Evolutionary conservation across 2,329 filamentous ascomycete genomes (phyloP), one percentile per base, ranked within the genome.

Genomic region (Xylariaceae sp.): DNA sequence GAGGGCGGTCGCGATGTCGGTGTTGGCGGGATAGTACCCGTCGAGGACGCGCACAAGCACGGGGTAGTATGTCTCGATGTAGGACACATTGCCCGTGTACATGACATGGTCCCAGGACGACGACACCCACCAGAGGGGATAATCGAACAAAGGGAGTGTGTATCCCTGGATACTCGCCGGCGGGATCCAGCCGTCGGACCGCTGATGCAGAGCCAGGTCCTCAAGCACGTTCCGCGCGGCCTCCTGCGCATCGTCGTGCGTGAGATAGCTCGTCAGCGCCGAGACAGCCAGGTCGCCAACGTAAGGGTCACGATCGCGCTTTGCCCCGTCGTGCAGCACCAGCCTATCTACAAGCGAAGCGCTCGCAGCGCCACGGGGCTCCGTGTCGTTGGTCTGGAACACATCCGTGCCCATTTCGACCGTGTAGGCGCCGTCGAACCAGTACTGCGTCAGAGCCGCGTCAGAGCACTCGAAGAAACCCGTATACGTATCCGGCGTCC

Each of bases 401-500:
- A 60, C 52, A 43, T 72, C 71, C 2, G 64, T 74, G 36, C 65
- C 64, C 44, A 74, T 61, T 45, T 76, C 73, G 34, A 69, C 72
- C 1, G 73, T 76, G 48, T 78, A 76, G 0, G 72, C 69, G 4
- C 65, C 70, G 47, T 76, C 72, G 47, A 67, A 76, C 72, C 72
- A 78, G 65, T 67, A 75, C 47, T 72, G 69, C 15, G 70, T 74
- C 7, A 76, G 51, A 13, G 68, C 48, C 4, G 60, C 48, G 44
- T 76, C 72, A 1, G 73, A 76, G 39, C 72, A 75, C 49, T 76
- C 69, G 39, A 77, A 76, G 62, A 65, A 72, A 3, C 74, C 73
- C 1, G 63, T 65, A 42, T 72, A 76, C 2, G 69, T 72, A 30
- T 72, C 66, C 0, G 70, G 60, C 0, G 68, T 73, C 18, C 73